Evolutionary conservation across 164 flowering plant species (phyloP), one percentile per base, ranked within the genome.

Genomic region (Berberis vulgaris): DNA sequence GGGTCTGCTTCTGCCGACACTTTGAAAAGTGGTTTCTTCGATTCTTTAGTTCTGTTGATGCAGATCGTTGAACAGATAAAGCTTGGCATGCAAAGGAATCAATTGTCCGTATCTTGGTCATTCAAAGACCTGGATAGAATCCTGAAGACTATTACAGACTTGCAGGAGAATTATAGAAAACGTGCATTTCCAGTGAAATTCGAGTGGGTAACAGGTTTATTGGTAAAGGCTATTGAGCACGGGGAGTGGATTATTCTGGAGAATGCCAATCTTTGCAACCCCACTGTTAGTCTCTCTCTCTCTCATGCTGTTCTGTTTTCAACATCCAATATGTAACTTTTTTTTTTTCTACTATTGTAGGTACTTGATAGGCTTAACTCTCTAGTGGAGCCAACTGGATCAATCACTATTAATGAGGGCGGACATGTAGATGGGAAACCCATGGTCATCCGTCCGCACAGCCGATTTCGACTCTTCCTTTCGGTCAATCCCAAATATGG

Each of bases 301-400:
- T 57, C 47, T 49, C 39, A 1, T 70, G 26, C 4, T 53, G 26
- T 54, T 2, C 12, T 41, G 7, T 43, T 2, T 8, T 8, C 38
- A 52, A 47, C 26, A 26, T 26, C 43, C 45, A 52, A 13, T 11
- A 13, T 40, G 41, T 49, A 26, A 10, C 38, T 45, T 26, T 26
- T 57, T 2, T 2, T 26, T 26, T 26, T 26, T 26, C 26, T 26
- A 26, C 26, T 49, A 26, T 58, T 2, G 64, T 64, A 92, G 98
- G 96, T 95, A 74, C 99, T 95, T 71, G 99, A 95, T 71, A 83
- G 99, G 77, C 84, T 95, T 62, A 95, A 95, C 74, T 95, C 97
- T 57, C 83, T 95, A 68, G 96, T 87, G 76, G 99, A 95, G 69
- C 81, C 89, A 63, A 65, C 75, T 57, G 97, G 97, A 49, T 78